These are phyloP conservation scores for Candida dajiaensis DNA, from an alignment of 805 yeast genomes.

Conservation along the genomic window DNA sequence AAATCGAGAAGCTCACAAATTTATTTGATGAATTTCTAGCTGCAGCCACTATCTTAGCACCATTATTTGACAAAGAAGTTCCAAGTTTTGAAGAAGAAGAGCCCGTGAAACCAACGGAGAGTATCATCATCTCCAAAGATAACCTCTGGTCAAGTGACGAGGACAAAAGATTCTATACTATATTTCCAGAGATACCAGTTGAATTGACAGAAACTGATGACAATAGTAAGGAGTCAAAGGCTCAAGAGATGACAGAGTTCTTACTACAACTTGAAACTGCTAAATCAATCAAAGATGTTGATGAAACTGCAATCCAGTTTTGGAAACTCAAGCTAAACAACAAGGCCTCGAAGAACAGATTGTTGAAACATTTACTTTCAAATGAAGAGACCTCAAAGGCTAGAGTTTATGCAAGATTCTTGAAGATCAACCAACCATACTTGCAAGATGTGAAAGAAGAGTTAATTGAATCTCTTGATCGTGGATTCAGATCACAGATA, in stretches of 20 bases:
- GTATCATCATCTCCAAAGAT: slow-evolving; percentile 25
- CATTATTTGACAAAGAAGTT: slow-evolving; percentile 30
- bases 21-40: slow-evolving; percentile 39
- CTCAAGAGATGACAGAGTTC: slow-evolving; percentile 37
- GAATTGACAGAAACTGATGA: slow-evolving; percentile 27
- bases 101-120: slow-evolving; percentile 20
- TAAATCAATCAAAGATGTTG: slow-evolving; percentile 42
- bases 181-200: slow-evolving; percentile 38
- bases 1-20: slow-evolving; percentile 27
- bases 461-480: slow-evolving; percentile 49
- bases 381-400: slow-evolving; percentile 40
- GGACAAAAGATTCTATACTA: slow-evolving; percentile 58
- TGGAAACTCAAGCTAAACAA: slow-evolving; percentile 51
- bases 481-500: slow-evolving; percentile 55
- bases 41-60: slow-evolving; percentile 39
- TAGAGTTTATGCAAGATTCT: slow-evolving; percentile 56
- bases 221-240: slow-evolving; percentile 20
- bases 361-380: slow-evolving; percentile 50
- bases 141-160: slow-evolving; percentile 61
- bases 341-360: slow-evolving; percentile 63
- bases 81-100: slow-evolving; percentile 30
- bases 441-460: slow-evolving; percentile 48
- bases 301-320: slow-evolving; percentile 40
- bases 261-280: slow-evolving; percentile 38
- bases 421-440: slow-evolving; percentile 49